Base-by-base conservation (phyloP, 331 rosid genomes). In the Quercus phellos region DNA sequence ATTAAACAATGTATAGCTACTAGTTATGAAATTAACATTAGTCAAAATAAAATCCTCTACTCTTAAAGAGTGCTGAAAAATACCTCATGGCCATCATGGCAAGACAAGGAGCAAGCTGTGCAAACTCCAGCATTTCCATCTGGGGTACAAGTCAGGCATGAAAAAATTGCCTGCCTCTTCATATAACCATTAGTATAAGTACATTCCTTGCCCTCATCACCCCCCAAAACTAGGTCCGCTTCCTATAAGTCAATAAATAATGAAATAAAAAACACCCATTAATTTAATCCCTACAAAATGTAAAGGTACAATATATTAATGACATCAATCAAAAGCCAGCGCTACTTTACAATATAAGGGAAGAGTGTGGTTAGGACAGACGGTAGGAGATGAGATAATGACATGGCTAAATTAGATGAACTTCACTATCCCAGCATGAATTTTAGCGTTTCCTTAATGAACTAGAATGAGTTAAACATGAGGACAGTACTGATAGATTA, bases 1-100 rank as follows among this genome's bases (percentile, higher is more conserved):
- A 56, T 4, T 9, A 22, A 56, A 56, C 64, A 27, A 5, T 27
- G 18, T 18, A 5, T 38, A 61, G 9, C 68, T 13, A 5, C 1
- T 27, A 27, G 16, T 56, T 1, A 19, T 19, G 19, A 11, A 32
- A 5, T 60, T 26, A 26, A 32, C 68, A 60, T 60, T 4, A 60
- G 13, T 27, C 38, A 26, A 13, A 60, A 61, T 22, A 21, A 24
- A 22, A 59, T 59, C 18, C 34, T 59, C 18, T 14, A 6, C 19
- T 4, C 21, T 4, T 14, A 29, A 29, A 61, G 35, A 32, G 14
- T 4, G n/a, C 35, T 32, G 68, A 21, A 24, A 56, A 59, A 32
- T 85, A 95, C 99, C 97, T 95, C 96, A 7, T 95, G 99, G 69
- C 98, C 99, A 77, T 95, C 99, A 69, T 95, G 99, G 86, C 99